These are phyloP conservation scores for Fusarium coicis DNA, from an alignment of 2,329 filamentous ascomycete genomes.

Conservation along the genomic window DNA sequence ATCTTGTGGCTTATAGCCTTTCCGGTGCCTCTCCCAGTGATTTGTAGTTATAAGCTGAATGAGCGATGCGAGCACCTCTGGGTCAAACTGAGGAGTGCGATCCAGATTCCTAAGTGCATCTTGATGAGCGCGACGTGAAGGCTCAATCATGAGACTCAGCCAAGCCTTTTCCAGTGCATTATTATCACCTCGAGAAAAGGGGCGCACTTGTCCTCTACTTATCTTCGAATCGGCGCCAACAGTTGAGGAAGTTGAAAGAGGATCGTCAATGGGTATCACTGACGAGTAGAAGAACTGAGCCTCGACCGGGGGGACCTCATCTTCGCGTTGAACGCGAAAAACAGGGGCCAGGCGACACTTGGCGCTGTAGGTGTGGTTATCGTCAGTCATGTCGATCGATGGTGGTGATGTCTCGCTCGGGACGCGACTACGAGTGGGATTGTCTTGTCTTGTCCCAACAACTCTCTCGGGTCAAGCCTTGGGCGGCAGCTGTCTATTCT, in stretches of 20 bases:
- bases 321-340: slow-evolving; percentile 51
- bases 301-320: slow-evolving; percentile 67
- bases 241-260: slow-evolving; percentile 74
- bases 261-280: slow-evolving; percentile 85
- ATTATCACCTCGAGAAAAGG: slow-evolving; percentile 84
- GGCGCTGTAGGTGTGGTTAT: slow-evolving; percentile 67
- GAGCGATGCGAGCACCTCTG: slow-evolving; percentile 45
- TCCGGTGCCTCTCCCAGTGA: slow-evolving; percentile 60
- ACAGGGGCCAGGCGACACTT: slow-evolving; percentile 67
- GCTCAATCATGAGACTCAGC: slow-evolving; percentile 66
- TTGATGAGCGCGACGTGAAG: slow-evolving; percentile 60
- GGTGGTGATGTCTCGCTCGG: neutral
- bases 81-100: slow-evolving; percentile 19
- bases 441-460: slow-evolving; percentile 9
- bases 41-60: slow-evolving; percentile 56
- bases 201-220: slow-evolving; percentile 72
- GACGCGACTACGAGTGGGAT: slow-evolving; percentile 10
- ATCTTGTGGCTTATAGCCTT: slow-evolving; percentile 49
- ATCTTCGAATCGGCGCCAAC: slow-evolving; percentile 61
- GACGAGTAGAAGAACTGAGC: slow-evolving; percentile 90
- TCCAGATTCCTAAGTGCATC: slow-evolving; percentile 43
- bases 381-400: slow-evolving; percentile 32
- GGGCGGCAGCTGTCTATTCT: slow-evolving; percentile 22
- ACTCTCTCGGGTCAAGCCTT: slow-evolving; percentile 26
- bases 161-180: slow-evolving; percentile 82